Base-by-base conservation (phyloP, 2,329 filamentous ascomycete species). In the Aspergillus novofumigatus region DNA sequence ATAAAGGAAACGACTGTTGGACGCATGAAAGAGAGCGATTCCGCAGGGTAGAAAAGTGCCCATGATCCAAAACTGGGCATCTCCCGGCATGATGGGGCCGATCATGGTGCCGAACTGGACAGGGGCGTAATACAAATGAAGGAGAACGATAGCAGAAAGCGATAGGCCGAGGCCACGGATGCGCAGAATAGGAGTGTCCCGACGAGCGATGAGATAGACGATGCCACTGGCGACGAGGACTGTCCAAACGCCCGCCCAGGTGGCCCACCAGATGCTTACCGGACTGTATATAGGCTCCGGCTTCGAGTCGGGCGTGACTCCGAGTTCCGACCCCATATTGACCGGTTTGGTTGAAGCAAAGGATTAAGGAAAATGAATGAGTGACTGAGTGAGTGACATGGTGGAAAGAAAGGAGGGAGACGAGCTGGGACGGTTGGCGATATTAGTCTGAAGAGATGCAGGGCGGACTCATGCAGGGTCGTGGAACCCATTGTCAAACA, bases 11-110 rank as follows among this genome's bases (percentile, higher is more conserved):
- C 83, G 83, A 64, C 77, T 81, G 67, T 87, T 86, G 58, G 82
- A 82, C 23, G 83, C 85, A 65, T 88, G 85, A 66, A 88, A 88
- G 4, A 89, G 72, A 7, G 84, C 85, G 54, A 89, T 84, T 25
- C 86, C 86, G 50, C 85, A 80, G 10, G 86, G 86, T 3, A 88
- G 75, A 68, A 84, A 86, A 55, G 85, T 77, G 59, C 82, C 81
- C 86, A 89, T 89, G 69, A 86, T 79, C 84, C 85, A 89, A 68
- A 80, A 89, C 69, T 87, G 83, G 17, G 77, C 76, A 21, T 78
- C 74, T 53, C 83, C 83, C 0, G 83, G 81, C 56, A 75, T 67
- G 25, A 65, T 56, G 5, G 71, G 58, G 32, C 73, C 73, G 7
- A 77, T 59, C 54, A 73, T 68, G 51, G 69, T 70, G 17, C 67